These are phyloP conservation scores for Candida gorgasii DNA, from an alignment of 805 yeast genomes.

Conservation along the genomic window DNA sequence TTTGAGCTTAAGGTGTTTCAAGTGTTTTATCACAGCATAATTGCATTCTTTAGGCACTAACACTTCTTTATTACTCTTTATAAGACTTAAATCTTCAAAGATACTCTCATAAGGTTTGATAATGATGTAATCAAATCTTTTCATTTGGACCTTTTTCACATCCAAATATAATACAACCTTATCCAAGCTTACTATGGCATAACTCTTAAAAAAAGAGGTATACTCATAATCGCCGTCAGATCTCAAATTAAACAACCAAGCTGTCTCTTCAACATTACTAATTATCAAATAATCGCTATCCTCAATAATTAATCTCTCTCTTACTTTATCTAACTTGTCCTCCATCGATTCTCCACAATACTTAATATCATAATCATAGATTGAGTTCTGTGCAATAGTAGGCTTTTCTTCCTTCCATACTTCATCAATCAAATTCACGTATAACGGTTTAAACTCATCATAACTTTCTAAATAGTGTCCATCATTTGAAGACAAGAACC, in stretches of 20 bases:
- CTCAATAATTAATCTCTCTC: conserved; percentile 30
- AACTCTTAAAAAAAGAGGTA: conserved; percentile 84
- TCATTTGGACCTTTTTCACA: conserved; percentile 37
- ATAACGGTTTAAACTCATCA: conserved; percentile 31
- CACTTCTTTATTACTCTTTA: conserved; percentile 21
- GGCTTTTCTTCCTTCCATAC: conserved; percentile 42
- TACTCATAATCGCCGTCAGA: conserved; percentile 75
- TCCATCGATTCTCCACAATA: conserved; percentile 36
- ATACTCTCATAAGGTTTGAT: conserved; percentile 59
- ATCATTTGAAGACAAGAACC: conserved; percentile 54
- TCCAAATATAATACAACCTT: conserved; percentile 57
- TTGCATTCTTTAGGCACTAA: conserved; percentile 34
- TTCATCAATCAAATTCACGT: conserved; percentile 35
- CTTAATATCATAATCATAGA: conserved; percentile 30
- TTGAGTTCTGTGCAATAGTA: conserved; percentile 28
- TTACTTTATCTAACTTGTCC: conserved; percentile 27
- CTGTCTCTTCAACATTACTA: conserved; percentile 77
- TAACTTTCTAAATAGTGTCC: conserved; percentile 40
- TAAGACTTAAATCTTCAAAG: conserved; percentile 54
- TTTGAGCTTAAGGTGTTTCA: conserved; percentile 17
- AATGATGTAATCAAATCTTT: conserved; percentile 25
- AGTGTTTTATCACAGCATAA: conserved; percentile 34
- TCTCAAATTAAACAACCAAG: conserved; percentile 75
- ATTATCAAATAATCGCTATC: conserved; percentile 40
- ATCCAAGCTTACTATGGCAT: conserved; percentile 39